Percentiles rank a stretch among this genome's conserved stretches.
Conservation (phyloP, 2,329 filamentous ascomycete species). For the Colletotrichum orbiculare region DNA sequence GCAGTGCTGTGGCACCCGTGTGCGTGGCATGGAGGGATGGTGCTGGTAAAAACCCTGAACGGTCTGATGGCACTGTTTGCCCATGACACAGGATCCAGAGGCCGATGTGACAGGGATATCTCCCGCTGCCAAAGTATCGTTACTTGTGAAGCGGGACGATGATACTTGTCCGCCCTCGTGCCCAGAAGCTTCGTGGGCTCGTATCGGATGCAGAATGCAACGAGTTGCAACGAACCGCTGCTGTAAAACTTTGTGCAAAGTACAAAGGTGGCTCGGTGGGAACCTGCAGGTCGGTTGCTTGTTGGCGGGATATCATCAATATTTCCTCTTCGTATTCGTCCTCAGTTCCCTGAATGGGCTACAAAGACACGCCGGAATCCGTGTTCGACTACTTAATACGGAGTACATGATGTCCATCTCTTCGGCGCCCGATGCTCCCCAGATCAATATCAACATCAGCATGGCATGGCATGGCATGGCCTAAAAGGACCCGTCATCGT, state of each 20-base stretch:
- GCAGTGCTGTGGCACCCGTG: constrained; percentile 2
- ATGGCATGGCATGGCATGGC: too few species aligned
- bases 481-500: constrained; percentile 10
- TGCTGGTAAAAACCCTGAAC: constrained; percentile 27
- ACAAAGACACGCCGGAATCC: constrained; percentile 19
- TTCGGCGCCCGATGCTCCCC: constrained; percentile 21
- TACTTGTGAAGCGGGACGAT: constrained; percentile 21
- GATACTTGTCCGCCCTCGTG: constrained; percentile 18
- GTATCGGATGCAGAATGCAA: constrained; percentile 14
- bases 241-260: constrained; percentile 17
- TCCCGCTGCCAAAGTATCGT: constrained; percentile 15
- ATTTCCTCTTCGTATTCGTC: constrained; percentile 30
- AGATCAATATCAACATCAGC: neutral
- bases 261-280: constrained; percentile 23
- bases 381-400: neutral
- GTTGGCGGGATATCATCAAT: constrained; percentile 17
- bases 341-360: constrained; percentile 9
- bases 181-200: neutral
- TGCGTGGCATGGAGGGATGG: constrained; percentile 34
- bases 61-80: constrained; percentile 21
- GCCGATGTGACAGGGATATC: constrained; percentile 23
- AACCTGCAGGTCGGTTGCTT: constrained; percentile 23
- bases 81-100: constrained; percentile 8
- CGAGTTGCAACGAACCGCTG: constrained; percentile 1
- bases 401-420: constrained; percentile 13